phyloP scores from a whole-genome alignment of 768 basidiomycete species.

The Gymnopilus junonius region DNA sequence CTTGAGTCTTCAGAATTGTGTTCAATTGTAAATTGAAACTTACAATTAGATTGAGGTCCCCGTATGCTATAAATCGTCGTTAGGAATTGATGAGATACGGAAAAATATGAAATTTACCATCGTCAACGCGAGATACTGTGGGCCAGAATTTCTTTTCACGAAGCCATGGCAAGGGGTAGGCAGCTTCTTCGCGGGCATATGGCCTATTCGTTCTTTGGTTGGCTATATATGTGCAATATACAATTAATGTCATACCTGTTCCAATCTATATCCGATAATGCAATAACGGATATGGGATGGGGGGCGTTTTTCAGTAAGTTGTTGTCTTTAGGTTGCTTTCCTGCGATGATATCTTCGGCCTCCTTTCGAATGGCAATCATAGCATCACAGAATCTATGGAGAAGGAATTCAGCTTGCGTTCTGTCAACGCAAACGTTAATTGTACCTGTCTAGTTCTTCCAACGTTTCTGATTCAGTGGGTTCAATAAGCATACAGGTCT shows the following conservation, averaged over 20 bases:
- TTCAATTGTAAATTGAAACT: constrained; percentile 37
- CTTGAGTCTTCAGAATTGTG: constrained; percentile 10
- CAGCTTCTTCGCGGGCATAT: constrained; percentile 90
- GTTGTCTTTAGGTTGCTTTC: constrained; percentile 88
- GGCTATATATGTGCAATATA: not conserved
- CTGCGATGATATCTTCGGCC: constrained; percentile 83
- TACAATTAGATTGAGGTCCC: constrained; percentile 89
- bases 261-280: constrained; percentile 82
- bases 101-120: constrained; percentile 61
- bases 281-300: constrained; percentile 80
- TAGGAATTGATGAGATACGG: not conserved
- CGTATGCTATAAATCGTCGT: constrained; percentile 64
- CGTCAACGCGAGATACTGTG: constrained; percentile 87
- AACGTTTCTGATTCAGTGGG: constrained; percentile 96
- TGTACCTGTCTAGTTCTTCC: constrained; percentile 86
- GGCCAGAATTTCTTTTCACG: constrained; percentile 97
- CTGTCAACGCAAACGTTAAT: not conserved
- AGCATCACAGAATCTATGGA: constrained; percentile 94
- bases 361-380: constrained; percentile 97
- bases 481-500: constrained; percentile 97
- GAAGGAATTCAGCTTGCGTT: constrained; percentile 1
- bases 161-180: constrained; percentile 84
- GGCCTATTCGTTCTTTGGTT: constrained; percentile 52
- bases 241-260: constrained; percentile 54
- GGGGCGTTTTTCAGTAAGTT: constrained; percentile 95